Evolutionary conservation across 139 green algal species (phyloP).

Genomic region (Micromonas commoda): DNA sequence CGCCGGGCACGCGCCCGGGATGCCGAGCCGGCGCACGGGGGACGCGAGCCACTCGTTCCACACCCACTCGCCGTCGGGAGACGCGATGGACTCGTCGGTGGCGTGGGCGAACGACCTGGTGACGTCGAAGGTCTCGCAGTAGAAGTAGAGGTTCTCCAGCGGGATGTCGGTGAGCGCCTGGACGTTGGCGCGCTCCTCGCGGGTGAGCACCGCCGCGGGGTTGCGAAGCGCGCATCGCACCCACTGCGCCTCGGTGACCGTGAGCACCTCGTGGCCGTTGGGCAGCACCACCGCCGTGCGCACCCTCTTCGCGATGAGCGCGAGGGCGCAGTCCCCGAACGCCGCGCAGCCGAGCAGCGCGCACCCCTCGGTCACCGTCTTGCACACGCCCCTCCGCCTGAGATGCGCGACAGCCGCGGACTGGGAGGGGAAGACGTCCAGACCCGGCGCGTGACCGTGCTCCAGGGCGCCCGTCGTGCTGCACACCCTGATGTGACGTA

Average conservation of each 20-base stretch:
- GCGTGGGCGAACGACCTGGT: slow-evolving; percentile 62
- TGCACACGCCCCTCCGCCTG: neutral
- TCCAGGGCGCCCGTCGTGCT: neutral
- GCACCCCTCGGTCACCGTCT: neutral
- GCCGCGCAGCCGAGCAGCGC: slow-evolving; percentile 71
- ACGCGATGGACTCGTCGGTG: slow-evolving; percentile 15
- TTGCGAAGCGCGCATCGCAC: slow-evolving; percentile 50
- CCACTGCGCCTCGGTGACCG: slow-evolving; percentile 66
- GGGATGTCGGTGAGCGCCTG: slow-evolving; percentile 45
- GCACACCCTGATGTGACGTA: neutral
- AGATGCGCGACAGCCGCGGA: neutral
- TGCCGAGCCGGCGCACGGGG: slow-evolving; percentile 47
- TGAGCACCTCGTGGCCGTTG: slow-evolving; percentile 71
- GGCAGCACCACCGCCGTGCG: slow-evolving; percentile 63
- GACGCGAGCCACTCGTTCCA: slow-evolving; percentile 38
- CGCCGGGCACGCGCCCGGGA: slow-evolving; percentile 58
- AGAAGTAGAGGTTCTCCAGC: slow-evolving; percentile 75
- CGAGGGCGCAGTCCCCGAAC: slow-evolving; percentile 51
- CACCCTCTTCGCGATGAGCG: slow-evolving; percentile 68
- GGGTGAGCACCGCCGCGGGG: neutral
- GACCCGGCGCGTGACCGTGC: neutral
- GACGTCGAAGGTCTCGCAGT: slow-evolving; percentile 83
- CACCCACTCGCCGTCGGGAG: slow-evolving; percentile 19
- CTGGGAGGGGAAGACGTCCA: neutral
- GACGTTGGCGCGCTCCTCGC: slow-evolving; percentile 23